These are phyloP conservation scores for Candida smagusa DNA, from an alignment of 1,139 yeast genomes.

Conservation along the genomic window DNA sequence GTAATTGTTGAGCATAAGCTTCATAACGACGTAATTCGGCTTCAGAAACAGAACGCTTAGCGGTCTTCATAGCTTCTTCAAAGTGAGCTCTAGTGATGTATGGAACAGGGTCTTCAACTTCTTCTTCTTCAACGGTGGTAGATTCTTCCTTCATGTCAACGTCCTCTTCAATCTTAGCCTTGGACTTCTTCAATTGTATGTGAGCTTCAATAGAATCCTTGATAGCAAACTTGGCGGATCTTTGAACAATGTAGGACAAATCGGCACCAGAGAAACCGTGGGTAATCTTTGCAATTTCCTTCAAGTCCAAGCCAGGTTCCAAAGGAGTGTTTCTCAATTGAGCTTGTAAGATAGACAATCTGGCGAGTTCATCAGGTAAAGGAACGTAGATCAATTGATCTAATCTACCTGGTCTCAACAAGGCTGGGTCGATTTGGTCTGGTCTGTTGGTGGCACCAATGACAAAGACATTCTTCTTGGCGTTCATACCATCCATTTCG, in stretches of 20 bases:
- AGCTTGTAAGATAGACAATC: constrained; percentile 89
- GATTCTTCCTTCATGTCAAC: constrained; percentile 65
- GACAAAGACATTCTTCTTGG: constrained; percentile 96
- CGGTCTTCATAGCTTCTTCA: constrained; percentile 99
- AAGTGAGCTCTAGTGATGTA: constrained; percentile 89
- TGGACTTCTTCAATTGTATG: constrained; percentile 51
- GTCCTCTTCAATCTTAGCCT: constrained; percentile 35
- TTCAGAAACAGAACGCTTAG: constrained; percentile 94
- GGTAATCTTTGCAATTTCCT: constrained; percentile 87
- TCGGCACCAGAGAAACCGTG: constrained; percentile 99
- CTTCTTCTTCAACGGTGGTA: constrained; percentile 47
- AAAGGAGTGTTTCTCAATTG: constrained; percentile 98
- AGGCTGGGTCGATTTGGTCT: constrained; percentile 97
- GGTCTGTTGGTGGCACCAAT: constrained; percentile 99
- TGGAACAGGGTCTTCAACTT: constrained; percentile 90
- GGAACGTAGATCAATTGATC: constrained; percentile 98
- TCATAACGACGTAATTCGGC: constrained; percentile 98
- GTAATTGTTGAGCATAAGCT: constrained; percentile 96
- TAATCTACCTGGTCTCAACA: constrained; percentile 97
- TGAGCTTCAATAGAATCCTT: constrained; percentile 95
- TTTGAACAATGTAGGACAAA: constrained; percentile 93
- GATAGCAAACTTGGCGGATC: constrained; percentile 98
- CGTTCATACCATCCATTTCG: constrained; percentile 99
- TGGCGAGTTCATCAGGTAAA: constrained; percentile 91
- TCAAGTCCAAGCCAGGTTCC: constrained; percentile 91